Percentiles rank a stretch among this genome's conserved stretches.
These are phyloP conservation scores for Termitomyces sp. DNA, from an alignment of 768 basidiomycete species.

Conservation along the genomic window DNA sequence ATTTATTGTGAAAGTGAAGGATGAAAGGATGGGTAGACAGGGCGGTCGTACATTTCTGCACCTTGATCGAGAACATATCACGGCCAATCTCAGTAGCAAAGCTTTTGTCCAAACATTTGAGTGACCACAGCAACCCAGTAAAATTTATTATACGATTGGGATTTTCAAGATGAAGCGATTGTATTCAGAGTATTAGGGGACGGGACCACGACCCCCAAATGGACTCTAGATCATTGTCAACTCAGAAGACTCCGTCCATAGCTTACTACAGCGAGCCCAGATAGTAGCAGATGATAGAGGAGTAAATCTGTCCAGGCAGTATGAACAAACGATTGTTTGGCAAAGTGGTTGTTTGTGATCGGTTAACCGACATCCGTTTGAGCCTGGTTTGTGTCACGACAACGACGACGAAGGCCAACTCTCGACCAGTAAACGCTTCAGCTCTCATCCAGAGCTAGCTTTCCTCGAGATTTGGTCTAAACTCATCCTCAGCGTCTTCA, in stretches of 20 bases:
- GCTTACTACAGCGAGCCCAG: background rate
- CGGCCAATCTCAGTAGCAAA: background rate
- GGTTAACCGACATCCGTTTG: constrained; percentile 16
- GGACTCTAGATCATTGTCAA: background rate
- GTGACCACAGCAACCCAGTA: too few species aligned
- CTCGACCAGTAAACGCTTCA: constrained; percentile 16
- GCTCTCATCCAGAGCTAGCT: constrained; percentile 26
- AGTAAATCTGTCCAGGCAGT: background rate
- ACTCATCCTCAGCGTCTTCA: constrained; percentile 22
- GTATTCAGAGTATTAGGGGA: too few species aligned
- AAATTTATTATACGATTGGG: background rate
- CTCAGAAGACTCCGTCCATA: background rate
- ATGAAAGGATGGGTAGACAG: background rate
- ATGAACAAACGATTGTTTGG: constrained; percentile 12
- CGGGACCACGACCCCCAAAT: background rate
- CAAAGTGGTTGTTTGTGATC: constrained; percentile 14
- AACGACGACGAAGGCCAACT: constrained; percentile 29
- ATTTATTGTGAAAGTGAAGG: background rate
- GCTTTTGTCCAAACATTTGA: background rate
- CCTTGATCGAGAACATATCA: background rate
- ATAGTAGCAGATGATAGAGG: too few species aligned
- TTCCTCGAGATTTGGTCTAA: constrained; percentile 27
- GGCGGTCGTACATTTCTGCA: background rate
- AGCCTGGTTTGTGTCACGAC: constrained; percentile 20
- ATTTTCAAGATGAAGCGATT: too few species aligned